Evolutionary conservation across 495 filamentous ascomycete species (phyloP), one percentile per base, ranked within the genome.

Genomic region (Penicillium argentinense): DNA sequence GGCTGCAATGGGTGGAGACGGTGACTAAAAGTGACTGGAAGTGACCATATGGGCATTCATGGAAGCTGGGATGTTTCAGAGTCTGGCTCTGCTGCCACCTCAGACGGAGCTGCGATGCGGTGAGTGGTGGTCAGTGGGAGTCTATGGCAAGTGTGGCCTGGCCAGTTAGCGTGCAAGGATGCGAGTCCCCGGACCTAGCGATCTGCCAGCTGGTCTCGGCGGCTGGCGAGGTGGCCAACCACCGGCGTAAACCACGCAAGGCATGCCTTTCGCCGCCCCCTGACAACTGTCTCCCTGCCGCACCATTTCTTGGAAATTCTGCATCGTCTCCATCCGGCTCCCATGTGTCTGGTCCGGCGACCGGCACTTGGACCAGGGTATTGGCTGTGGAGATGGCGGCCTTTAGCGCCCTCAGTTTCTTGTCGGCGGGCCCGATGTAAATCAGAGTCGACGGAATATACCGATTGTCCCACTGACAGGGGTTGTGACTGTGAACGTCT

Each of bases 11-110:
- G 39, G 57, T 47, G 57, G 47, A 47, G 42, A 40, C 12, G 3
- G 27, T 23, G 32, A n/a, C n/a, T n/a, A n/a, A n/a, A n/a, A n/a
- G n/a, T n/a, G n/a, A n/a, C n/a, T n/a, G n/a, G n/a, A n/a, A n/a
- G n/a, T n/a, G n/a, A 38, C 34, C 18, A 18, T 19, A 21, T 36
- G 17, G 18, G 16, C 5, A 36, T 39, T 38, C 11, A 29, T 51
- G 46, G 29, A 34, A 55, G 52, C 39, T 51, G 56, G 47, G 39
- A 53, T 54, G 56, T 59, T 62, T 62, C 56, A 59, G 23, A 16
- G 39, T 43, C 29, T 34, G 28, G 16, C 30, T 43, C 39, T 33
- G 12, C 34, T 25, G 22, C 27, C 13, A 36, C 33, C 33, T 36
- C 33, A 36, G 33, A 36, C 33, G 33, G 33, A 36, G 33, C 9